Base-by-base conservation (phyloP, 208 protist genomes). In the Endotrypanum monterogeii region DNA sequence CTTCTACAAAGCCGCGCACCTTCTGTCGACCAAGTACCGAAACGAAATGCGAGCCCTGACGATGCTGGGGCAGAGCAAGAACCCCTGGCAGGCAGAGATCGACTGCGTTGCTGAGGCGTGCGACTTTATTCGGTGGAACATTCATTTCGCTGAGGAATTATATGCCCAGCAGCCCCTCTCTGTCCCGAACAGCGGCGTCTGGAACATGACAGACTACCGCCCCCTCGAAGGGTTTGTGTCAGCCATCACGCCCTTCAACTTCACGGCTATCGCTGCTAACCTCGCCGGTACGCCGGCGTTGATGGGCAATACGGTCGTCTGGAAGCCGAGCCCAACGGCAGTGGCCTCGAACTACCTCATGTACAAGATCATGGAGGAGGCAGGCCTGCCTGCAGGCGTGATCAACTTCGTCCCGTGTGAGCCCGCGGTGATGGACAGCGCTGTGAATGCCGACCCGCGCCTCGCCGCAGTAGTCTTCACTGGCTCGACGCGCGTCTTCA, bases 221-320 rank as follows among this genome's bases (percentile, higher is more conserved):
- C 95, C 98, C 52, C 87, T 99, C 2, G 98, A 99, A 73, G 98
- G 98, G 57, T 99, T 99, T 78, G 92, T 97, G 65, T 86, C 88
- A 11, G 96, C 96, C 62, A 95, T 99, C 66, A 94, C 98, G 35
- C 98, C 98, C 18, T 99, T 99, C 82, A 99, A 99, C 87, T 99
- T 99, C 82, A 98, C 95, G n/a, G 98, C 98, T 25, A 99, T 99
- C 77, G 98, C 96, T 28, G 89, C 85, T 16, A 99, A 99, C 87
- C 88, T 99, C 32, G 85, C 88, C 37, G 92, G 88, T 12, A 89
- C 98, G 23, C 98, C 98, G 23, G 98, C 98, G 73, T 80, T 99
- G 69, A 99, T 99, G 97, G 98, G 98, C 78, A 99, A 99, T 82
- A 87, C 90, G 30, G 91, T 98, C 3, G 71, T 99, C 23, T 99